Conservation (phyloP, 768 basidiomycete genomes). For the Asterophora lycoperdoides region DNA sequence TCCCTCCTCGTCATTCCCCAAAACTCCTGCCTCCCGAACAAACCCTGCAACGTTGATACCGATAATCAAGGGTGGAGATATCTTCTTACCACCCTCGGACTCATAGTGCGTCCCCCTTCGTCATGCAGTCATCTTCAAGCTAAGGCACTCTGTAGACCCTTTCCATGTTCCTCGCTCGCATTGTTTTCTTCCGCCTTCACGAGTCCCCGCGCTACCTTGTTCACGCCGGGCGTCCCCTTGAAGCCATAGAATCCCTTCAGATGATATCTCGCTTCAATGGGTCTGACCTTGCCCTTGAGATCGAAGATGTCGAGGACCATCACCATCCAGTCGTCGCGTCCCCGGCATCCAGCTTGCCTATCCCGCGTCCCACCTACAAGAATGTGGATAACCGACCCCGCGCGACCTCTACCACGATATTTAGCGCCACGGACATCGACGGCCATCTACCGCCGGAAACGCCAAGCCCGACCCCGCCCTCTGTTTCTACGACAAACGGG, state of each 20-base stretch:
- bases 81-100: constrained; percentile 70
- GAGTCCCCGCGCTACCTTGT: constrained; percentile 95
- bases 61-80: constrained; percentile 90
- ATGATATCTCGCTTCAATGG: constrained; percentile 88
- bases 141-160: constrained; percentile 56
- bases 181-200: constrained; percentile 86
- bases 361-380: constrained; percentile 3
- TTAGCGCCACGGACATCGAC: constrained; percentile 30
- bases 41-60: constrained; percentile 57
- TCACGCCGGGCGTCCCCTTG: constrained; percentile 77
- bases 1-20: constrained; percentile 77
- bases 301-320: constrained; percentile 65
- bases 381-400: constrained; percentile 14
- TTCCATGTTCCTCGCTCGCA: constrained; percentile 81
- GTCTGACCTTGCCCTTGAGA: constrained; percentile 56
- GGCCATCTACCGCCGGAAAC: constrained; percentile 12
- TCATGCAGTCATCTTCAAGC: neutral
- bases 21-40: constrained; percentile 54
- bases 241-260: constrained; percentile 79
- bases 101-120: constrained; percentile 58
- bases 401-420: constrained; percentile 29
- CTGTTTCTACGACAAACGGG: neutral
- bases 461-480: neutral
- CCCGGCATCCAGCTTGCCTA: constrained; percentile 4
- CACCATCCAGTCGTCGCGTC: constrained; percentile 20